Percentiles rank a stretch among this genome's conserved stretches.
These are phyloP conservation scores for Cornus kousa DNA, from an alignment of 148 eudicot genomes.

Conservation along the genomic window DNA sequence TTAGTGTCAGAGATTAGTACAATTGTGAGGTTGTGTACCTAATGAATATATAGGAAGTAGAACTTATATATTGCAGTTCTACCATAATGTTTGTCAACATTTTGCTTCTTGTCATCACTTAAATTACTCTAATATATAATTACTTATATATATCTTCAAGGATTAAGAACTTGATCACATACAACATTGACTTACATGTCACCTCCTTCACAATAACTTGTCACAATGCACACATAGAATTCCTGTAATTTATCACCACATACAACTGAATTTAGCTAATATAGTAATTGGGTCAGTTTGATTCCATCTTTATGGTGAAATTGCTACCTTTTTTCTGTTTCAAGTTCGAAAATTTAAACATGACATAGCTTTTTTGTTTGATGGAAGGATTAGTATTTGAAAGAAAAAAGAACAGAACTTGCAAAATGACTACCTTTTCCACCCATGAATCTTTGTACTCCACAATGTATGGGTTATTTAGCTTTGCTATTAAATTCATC, in stretches of 20 bases:
- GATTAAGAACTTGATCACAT: neutral
- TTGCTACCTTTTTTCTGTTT: neutral
- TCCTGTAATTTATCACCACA: conserved; percentile 29
- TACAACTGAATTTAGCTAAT: neutral
- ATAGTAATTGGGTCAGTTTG: neutral
- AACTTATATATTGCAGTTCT: no score
- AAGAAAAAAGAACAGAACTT: neutral
- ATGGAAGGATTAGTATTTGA: neutral
- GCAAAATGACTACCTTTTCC: conserved; percentile 47
- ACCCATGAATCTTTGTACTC: conserved; percentile 81
- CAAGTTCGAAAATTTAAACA: no score
- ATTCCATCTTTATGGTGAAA: neutral
- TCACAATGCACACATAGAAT: conserved; percentile 54
- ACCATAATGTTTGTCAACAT: neutral
- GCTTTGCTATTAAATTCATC: conserved; percentile 75
- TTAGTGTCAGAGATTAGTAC: conserved; percentile 3
- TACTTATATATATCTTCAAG: neutral
- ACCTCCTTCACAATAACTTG: conserved; percentile 68
- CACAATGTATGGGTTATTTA: conserved; percentile 67
- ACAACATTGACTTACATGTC: conserved; percentile 51
- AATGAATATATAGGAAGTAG: no score
- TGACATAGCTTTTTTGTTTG: neutral
- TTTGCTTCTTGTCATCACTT: neutral
- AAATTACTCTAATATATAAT: no score
- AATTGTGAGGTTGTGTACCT: neutral